Conservation (phyloP, 2,329 filamentous ascomycete genomes). For the Colletotrichum paranaense region DNA sequence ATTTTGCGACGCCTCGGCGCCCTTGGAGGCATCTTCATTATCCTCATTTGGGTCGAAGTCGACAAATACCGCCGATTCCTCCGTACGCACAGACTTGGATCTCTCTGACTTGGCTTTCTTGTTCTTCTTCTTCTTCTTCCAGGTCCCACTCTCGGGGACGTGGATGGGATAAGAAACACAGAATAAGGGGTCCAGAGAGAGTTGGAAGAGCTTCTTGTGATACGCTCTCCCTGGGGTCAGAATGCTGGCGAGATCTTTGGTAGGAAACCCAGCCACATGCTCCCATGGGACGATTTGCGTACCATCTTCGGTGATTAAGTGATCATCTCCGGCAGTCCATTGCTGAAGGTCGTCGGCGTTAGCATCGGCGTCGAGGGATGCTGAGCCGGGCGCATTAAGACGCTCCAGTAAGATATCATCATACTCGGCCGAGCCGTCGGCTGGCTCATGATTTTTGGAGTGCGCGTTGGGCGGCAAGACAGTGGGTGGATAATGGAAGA, state of each 20-base stretch:
- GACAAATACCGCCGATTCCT: conserved; percentile 43
- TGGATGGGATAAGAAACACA: conserved; percentile 89
- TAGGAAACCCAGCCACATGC: conserved; percentile 77
- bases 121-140: conserved; percentile 73
- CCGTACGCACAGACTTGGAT: conserved; percentile 37
- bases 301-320: conserved; percentile 65
- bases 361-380: conserved; percentile 42
- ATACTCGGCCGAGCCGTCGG: conserved; percentile 51
- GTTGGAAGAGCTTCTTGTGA: conserved; percentile 85
- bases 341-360: conserved; percentile 52
- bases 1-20: conserved; percentile 40
- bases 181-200: conserved; percentile 82
- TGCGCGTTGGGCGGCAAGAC: conserved; percentile 54
- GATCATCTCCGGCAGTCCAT: conserved; percentile 63
- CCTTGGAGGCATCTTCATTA: conserved; percentile 43
- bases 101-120: conserved; percentile 46
- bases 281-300: conserved; percentile 76
- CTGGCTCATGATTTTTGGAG: conserved; percentile 47
- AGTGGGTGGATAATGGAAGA: conserved; percentile 87
- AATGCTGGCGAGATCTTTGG: conserved; percentile 83
- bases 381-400: conserved; percentile 49
- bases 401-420: conserved; percentile 65
- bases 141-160: conserved; percentile 80
- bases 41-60: conserved; percentile 37
- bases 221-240: conserved; percentile 80